Evolutionary conservation across 345 rosid species (phyloP), one percentile per base, ranked within the genome.

Genomic region (Eucalyptus victrix): DNA sequence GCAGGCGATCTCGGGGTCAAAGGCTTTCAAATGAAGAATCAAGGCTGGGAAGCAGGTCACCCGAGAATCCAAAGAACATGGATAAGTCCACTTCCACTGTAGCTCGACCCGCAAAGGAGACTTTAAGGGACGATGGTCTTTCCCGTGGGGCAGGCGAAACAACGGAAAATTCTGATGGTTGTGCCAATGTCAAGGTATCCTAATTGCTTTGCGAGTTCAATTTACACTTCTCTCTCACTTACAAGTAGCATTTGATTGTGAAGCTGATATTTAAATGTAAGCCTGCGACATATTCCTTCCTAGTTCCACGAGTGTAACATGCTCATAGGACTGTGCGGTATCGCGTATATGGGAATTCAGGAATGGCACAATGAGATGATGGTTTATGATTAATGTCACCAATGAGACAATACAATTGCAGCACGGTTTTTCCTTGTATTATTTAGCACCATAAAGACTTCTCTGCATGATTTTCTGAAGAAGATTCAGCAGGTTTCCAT

Each of bases 21-120:
- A 90, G 88, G 88, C 88, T 89, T 56, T 58, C 91, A 69, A 60
- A 89, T 88, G 91, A 87, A 89, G 97, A 94, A 2, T 87, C 91
- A 87, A 93, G 90, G 90, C 80, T 53, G 72, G 92, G 87, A 76
- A 93, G 91, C 89, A 92, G 90, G 90, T 94, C 97, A 86, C 94
- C 94, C 80, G 95, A 93, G n/a, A 37, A 49, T 89, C 89, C 88
- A 53, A 91, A 86, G 88, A 93, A 88, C 87, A 88, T 40, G 88
- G 91, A 91, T 80, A 90, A 34, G 62, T 87, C 94, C 23, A 91
- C 54, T 15, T 67, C 90, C 47, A 90, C 94, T 4, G 92, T 89
- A 32, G 91, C 89, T 32, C 91, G 89, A 12, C 92, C 94, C 83
- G 80, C 92, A 37, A 91, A 92, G 69, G 95, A 92, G 88, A 86